Conservation (phyloP, 2,329 filamentous ascomycete species). For the Hypoxylon sp. region DNA sequence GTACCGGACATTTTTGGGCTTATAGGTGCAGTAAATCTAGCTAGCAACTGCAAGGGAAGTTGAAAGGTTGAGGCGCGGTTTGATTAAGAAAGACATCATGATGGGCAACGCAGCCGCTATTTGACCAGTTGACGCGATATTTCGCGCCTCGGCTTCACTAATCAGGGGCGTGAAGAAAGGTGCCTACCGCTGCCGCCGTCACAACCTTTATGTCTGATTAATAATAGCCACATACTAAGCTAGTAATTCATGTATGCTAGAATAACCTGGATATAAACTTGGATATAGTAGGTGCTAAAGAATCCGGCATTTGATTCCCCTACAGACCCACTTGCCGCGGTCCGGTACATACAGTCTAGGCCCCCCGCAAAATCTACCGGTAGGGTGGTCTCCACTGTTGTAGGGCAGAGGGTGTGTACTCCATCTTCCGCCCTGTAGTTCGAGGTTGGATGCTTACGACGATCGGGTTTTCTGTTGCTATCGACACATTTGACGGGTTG, state of each 20-base stretch:
- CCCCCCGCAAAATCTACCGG: neutral
- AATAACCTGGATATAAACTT: no score
- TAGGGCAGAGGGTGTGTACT: no score
- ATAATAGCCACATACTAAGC: neutral
- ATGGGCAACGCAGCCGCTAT: neutral
- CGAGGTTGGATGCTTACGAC: no score
- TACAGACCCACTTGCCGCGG: neutral
- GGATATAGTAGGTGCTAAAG: neutral
- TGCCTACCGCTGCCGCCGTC: neutral
- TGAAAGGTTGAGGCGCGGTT: neutral
- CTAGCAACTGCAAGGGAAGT: neutral
- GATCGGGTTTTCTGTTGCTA: no score
- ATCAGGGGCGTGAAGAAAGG: neutral
- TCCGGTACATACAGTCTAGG: neutral
- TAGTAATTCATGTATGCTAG: no score
- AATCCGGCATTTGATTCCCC: constrained; percentile 2
- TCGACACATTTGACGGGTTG: no score
- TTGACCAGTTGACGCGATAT: neutral
- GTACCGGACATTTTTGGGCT: neutral
- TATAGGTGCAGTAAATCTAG: neutral
- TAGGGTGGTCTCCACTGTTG: neutral
- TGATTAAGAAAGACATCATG: neutral
- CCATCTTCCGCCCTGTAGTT: no score
- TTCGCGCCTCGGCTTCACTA: neutral
- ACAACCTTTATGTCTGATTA: neutral